Evolutionary conservation across 1,284 basidiomycete species (phyloP).

Genomic region (Nidula niveotomentosa): DNA sequence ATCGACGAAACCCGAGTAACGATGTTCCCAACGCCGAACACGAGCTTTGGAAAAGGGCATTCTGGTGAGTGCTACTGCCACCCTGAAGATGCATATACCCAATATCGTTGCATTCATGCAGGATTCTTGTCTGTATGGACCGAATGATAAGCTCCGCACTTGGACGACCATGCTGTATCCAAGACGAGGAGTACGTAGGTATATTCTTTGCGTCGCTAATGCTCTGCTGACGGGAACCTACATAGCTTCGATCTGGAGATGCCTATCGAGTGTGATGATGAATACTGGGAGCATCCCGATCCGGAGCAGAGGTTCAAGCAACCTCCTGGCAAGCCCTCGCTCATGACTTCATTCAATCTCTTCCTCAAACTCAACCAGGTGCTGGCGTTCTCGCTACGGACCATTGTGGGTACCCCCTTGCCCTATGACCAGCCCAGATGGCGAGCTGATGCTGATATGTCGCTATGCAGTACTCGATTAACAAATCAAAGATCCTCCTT

Average conservation of each 20-base stretch:
- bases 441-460: background rate
- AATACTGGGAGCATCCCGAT: conserved; percentile 68
- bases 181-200: conserved; percentile 76
- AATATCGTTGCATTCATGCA: conserved; percentile 20
- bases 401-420: conserved; percentile 49
- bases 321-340: conserved; percentile 55
- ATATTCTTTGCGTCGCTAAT: background rate
- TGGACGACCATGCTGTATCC: conserved; percentile 80
- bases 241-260: conserved; percentile 72
- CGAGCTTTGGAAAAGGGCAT: conserved; percentile 77
- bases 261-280: conserved; percentile 74
- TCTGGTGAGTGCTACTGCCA: conserved; percentile 54
- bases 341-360: conserved; percentile 54
- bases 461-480: conserved; percentile 63
- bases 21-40: conserved; percentile 45
- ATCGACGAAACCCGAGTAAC: conserved; percentile 45
- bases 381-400: conserved; percentile 61
- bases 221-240: conserved; percentile 1
- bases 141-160: conserved; percentile 67
- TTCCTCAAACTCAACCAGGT: conserved; percentile 66
- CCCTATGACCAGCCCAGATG: background rate
- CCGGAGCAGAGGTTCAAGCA: conserved; percentile 52
- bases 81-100: conserved; percentile 1
- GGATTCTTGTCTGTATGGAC: conserved; percentile 66
- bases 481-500: conserved; percentile 59